These are phyloP conservation scores for Naganishia vaughanmartiniae DNA, from an alignment of 768 basidiomycete species.

Conservation along the genomic window DNA sequence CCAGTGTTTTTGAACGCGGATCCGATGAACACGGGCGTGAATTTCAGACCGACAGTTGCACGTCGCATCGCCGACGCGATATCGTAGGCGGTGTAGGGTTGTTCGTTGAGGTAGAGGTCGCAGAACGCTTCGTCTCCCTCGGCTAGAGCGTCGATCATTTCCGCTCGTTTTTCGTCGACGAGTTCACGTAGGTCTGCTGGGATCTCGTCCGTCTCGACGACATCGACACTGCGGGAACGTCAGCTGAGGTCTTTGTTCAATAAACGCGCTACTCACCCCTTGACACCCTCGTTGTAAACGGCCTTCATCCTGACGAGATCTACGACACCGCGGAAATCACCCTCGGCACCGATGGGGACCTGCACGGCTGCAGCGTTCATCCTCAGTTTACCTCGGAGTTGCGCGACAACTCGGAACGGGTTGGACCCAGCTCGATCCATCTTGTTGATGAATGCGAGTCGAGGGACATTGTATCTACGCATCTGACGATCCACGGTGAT, in stretches of 20 bases:
- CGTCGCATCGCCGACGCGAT: conserved; percentile 83
- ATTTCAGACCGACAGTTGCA: conserved; percentile 79
- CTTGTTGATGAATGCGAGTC: conserved; percentile 96
- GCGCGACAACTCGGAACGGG: conserved; percentile 89
- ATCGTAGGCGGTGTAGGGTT: conserved; percentile 67
- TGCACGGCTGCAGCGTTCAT: conserved; percentile 93
- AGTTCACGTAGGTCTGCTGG: conserved; percentile 70
- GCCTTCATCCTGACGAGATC: conserved; percentile 93
- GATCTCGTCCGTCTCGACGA: conserved; percentile 82
- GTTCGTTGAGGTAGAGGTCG: conserved; percentile 83
- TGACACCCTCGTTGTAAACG: conserved; percentile 87
- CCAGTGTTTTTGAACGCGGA: conserved; percentile 97
- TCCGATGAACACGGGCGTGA: conserved; percentile 94
- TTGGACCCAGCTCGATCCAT: conserved; percentile 99
- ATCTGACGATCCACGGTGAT: conserved; percentile 99
- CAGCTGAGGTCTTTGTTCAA: background rate
- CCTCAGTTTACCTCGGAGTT: conserved; percentile 84
- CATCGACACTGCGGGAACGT: conserved; percentile 60
- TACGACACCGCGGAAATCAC: conserved; percentile 82
- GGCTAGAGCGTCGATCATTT: conserved; percentile 90
- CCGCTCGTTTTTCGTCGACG: conserved; percentile 77
- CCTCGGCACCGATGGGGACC: conserved; percentile 88
- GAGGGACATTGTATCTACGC: conserved; percentile 91
- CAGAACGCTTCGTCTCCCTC: conserved; percentile 96
- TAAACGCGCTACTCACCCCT: conserved; percentile 65